Evolutionary conservation across 164 flowering plant species (phyloP), one percentile per base, ranked within the genome.

Genomic region (Hamamelis virginiana): DNA sequence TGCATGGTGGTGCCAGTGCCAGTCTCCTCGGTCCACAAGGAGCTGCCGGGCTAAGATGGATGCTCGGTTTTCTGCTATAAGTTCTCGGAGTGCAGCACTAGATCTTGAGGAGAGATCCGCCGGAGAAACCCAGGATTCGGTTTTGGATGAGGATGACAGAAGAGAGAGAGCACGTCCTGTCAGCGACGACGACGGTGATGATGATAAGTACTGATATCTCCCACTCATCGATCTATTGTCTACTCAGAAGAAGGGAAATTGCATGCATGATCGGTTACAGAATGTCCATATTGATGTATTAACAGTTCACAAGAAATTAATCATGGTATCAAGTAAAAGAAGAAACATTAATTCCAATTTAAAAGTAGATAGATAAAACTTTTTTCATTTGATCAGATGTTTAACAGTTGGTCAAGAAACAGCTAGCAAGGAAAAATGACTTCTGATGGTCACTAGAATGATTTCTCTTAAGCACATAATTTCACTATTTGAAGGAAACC

Each of bases 111-210:
- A 81, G 61, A 85, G 77, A 45, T 87, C 86, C 3, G 77, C 44
- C 1, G 85, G 57, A 23, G 78, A 71, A 25, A 74, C 59, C 78
- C 76, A 81, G 9, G 85, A 69, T 8, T 77, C 64, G 44, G 65
- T 64, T 67, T 71, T 78, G 1, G 87, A 81, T 85, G 91, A 85
- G 1, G 87, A 81, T 85, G 91, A 85, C 89, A 88, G 91, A 88
- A 90, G 92, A 88, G 91, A 90, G 92, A 79, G 89, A 88, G 89
- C 92, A 85, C 87, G 69, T 38, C 84, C 89, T 51, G 70, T 59
- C 22, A 80, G 21, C 3, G 80, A n/a, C n/a, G n/a, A n/a, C n/a
- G n/a, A n/a, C n/a, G n/a, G n/a, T n/a, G n/a, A n/a, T n/a, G n/a
- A 68, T 45, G 83, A 53, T 57, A 80, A 46, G 69, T 68, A 81